These are phyloP conservation scores for Ophiostoma sp. DNA, from an alignment of 2,329 filamentous ascomycete species.

Conservation along the genomic window DNA sequence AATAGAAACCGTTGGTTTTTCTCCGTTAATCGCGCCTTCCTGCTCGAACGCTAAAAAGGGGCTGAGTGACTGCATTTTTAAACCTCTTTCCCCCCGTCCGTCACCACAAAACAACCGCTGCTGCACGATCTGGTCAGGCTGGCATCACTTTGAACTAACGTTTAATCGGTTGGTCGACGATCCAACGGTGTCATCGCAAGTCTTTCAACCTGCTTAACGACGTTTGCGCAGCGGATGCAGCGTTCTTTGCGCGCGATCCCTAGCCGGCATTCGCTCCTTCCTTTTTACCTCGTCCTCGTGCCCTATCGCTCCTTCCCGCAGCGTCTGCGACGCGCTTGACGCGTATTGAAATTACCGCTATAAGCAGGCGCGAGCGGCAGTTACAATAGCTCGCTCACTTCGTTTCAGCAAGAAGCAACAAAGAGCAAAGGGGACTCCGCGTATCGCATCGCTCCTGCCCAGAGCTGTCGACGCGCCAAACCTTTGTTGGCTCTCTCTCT, in stretches of 20 bases:
- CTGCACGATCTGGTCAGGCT: neutral
- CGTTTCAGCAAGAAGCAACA: neutral
- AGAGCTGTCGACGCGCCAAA: conserved; percentile 4
- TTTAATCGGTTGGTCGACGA: neutral
- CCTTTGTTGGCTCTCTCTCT: conserved; percentile 3
- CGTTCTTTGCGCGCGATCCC: neutral
- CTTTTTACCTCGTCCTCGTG: neutral
- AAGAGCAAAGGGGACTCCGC: neutral
- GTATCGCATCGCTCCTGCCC: conserved; percentile 28
- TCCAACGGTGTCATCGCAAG: neutral
- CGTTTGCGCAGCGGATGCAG: neutral
- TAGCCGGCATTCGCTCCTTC: neutral
- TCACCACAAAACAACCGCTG: neutral
- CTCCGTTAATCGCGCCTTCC: neutral
- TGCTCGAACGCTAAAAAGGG: neutral
- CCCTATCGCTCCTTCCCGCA: neutral
- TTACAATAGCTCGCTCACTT: neutral
- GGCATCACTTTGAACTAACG: neutral
- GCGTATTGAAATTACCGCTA: neutral
- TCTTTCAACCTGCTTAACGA: neutral
- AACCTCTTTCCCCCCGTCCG: neutral
- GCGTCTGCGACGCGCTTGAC: neutral
- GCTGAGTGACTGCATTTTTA: neutral
- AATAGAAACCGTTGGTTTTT: neutral
- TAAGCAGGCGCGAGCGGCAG: neutral